Percentiles rank a stretch among this genome's conserved stretches.
Conservation (phyloP, 2,329 filamentous ascomycete species). For the Colletotrichum somersetense region DNA sequence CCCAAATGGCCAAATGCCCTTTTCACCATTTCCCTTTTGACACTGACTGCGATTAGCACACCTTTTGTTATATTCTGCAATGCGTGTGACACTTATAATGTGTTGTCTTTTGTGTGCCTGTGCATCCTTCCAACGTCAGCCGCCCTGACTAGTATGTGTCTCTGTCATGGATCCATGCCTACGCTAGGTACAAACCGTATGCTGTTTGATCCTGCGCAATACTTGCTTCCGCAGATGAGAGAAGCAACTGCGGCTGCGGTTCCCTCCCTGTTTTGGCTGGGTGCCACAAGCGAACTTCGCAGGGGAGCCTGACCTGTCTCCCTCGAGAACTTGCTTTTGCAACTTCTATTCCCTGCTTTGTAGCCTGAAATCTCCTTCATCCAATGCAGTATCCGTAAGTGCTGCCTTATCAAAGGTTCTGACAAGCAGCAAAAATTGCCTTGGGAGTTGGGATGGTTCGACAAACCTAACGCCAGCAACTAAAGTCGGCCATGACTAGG, state of each 20-base stretch:
- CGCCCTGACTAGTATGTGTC: too few species aligned
- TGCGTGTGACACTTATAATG: too few species aligned
- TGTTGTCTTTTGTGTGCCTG: too few species aligned
- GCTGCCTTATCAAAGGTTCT: neutral
- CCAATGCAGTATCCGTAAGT: neutral
- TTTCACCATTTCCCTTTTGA: too few species aligned
- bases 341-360: neutral
- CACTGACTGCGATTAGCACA: too few species aligned
- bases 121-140: too few species aligned
- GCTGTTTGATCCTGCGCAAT: neutral
- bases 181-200: neutral
- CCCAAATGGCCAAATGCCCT: neutral
- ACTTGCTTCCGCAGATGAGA: neutral
- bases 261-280: neutral
- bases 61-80: too few species aligned
- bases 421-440: neutral
- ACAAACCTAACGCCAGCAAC: neutral
- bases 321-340: constrained; percentile 1
- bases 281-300: neutral
- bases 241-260: neutral
- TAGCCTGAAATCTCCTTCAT: neutral
- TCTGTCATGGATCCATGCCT: neutral
- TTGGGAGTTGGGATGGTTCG: neutral
- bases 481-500: neutral
- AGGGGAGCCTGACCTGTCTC: neutral